These are phyloP conservation scores for Phaffia rhodozyma DNA, from an alignment of 1,284 basidiomycete species.

Conservation along the genomic window DNA sequence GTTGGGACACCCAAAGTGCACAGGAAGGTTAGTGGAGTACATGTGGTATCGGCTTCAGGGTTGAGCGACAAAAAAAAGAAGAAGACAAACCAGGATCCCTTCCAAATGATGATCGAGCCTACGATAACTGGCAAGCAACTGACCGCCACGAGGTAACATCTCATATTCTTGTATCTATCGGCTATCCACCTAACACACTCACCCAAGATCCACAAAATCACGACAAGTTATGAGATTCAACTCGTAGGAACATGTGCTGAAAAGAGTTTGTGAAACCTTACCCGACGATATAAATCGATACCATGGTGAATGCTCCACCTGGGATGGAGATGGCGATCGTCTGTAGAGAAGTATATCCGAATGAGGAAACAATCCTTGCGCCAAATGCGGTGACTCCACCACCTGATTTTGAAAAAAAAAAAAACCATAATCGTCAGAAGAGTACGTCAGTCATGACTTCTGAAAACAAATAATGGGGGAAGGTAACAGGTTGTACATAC, in stretches of 20 bases:
- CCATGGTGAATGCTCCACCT: constrained; percentile 37
- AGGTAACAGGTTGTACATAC: background rate
- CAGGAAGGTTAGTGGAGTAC: too few relatives aligned
- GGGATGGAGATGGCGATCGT: constrained; percentile 38
- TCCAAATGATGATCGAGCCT: constrained; percentile 40
- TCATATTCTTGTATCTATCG: constrained; percentile 31
- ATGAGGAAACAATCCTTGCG: constrained; percentile 37
- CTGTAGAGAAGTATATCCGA: constrained; percentile 38
- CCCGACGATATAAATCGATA: constrained; percentile 27
- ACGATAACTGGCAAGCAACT: constrained; percentile 40
- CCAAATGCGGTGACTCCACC: constrained; percentile 40
- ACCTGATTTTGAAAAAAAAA: constrained; percentile 25
- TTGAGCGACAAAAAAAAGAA: too few relatives aligned
- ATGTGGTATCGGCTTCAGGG: too few relatives aligned
- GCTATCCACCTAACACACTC: constrained; percentile 35
- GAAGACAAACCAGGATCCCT: constrained; percentile 31
- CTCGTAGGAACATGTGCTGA: too few relatives aligned
- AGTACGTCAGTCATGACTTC: background rate
- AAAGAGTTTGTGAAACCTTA: background rate
- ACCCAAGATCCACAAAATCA: constrained; percentile 16
- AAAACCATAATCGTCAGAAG: too few relatives aligned
- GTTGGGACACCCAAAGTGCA: too few relatives aligned
- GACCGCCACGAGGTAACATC: constrained; percentile 36
- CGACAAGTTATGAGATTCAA: too few relatives aligned
- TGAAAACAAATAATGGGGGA: background rate